Conservation (phyloP, 2,329 filamentous ascomycete genomes). For the Neoarthrinium moseri region DNA sequence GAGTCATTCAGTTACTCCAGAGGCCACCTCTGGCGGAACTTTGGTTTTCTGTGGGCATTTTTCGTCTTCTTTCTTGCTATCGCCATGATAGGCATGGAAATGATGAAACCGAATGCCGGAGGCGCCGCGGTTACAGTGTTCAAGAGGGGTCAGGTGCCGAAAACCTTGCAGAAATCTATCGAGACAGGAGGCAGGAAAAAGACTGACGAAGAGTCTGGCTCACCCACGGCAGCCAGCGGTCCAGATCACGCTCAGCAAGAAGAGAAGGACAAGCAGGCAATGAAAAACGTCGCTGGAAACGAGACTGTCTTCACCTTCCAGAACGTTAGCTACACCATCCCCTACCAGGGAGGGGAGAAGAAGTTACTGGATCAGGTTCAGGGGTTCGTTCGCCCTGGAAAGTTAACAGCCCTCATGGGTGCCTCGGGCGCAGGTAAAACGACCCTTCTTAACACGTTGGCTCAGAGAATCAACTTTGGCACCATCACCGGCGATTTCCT, state of each 20-base stretch:
- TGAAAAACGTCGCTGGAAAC: conserved; percentile 57
- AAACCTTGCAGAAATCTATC: conserved; percentile 55
- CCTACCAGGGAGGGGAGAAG: conserved; percentile 61
- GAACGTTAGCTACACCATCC: conserved; percentile 49
- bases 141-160: conserved; percentile 63
- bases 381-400: conserved; percentile 82
- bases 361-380: conserved; percentile 74
- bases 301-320: conserved; percentile 57
- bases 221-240: conserved; percentile 43
- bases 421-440: conserved; percentile 38
- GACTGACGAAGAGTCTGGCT: conserved; percentile 48
- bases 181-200: conserved; percentile 43
- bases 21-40: conserved; percentile 60
- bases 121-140: conserved; percentile 60
- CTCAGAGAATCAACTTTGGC: conserved; percentile 69
- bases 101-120: conserved; percentile 57
- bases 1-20: conserved; percentile 53
- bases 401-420: conserved; percentile 76
- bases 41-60: conserved; percentile 50
- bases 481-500: conserved; percentile 75
- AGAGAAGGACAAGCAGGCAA: conserved; percentile 26
- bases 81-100: conserved; percentile 37
- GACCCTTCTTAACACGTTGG: conserved; percentile 20
- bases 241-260: conserved; percentile 14
- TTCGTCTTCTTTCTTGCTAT: conserved; percentile 47